Evolutionary conservation across 352 stramenopile species (phyloP).

Genomic region (Aphanomyces euteiches): DNA sequence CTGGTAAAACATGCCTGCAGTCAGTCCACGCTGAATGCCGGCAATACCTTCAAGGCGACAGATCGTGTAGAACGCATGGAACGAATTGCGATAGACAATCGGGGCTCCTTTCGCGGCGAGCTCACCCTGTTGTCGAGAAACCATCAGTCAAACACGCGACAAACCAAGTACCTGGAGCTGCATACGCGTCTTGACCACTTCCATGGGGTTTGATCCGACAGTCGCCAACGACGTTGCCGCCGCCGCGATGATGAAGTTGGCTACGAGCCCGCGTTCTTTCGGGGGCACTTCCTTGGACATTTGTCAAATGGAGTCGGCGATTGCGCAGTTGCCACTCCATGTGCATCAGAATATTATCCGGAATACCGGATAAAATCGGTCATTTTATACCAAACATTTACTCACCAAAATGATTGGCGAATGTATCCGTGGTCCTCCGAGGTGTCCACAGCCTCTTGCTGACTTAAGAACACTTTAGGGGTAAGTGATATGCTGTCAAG

Average conservation of each 20-base stretch:
- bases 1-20: conserved; percentile 78
- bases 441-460: too few relatives aligned
- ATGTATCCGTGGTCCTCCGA: background rate
- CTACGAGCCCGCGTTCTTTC: conserved; percentile 8
- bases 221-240: conserved; percentile 61
- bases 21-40: conserved; percentile 74
- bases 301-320: background rate
- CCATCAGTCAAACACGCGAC: background rate
- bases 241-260: conserved; percentile 62
- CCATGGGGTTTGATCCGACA: conserved; percentile 85
- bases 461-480: too few relatives aligned
- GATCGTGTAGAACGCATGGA: conserved; percentile 84
- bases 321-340: background rate
- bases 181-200: conserved; percentile 88
- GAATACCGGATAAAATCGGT: background rate
- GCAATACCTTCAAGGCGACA: conserved; percentile 62
- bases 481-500: background rate
- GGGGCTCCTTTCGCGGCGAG: conserved; percentile 51
- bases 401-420: background rate
- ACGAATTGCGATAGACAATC: conserved; percentile 78
- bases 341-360: background rate
- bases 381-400: background rate
- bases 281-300: background rate
- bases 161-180: conserved; percentile 47
- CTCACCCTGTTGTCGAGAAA: conserved; percentile 45